These are phyloP conservation scores for Colletotrichum tamarilloi DNA, from an alignment of 2,329 filamentous ascomycete genomes.

Conservation along the genomic window DNA sequence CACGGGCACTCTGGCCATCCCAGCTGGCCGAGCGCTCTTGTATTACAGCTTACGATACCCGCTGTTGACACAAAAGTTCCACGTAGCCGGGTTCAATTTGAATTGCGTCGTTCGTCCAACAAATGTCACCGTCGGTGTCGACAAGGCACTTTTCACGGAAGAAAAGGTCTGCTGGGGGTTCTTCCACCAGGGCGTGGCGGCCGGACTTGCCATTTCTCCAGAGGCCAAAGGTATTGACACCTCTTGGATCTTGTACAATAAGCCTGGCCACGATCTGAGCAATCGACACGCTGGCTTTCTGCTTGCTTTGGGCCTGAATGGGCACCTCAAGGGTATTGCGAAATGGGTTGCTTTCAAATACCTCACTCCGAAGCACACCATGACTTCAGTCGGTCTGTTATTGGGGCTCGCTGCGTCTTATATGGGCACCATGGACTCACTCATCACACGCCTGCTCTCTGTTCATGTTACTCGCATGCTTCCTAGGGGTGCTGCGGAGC, in stretches of 20 bases:
- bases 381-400: constrained; percentile 97
- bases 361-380: constrained; percentile 97
- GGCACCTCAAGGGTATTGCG: constrained; percentile 91
- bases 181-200: constrained; percentile 96
- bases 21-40: constrained; percentile 86
- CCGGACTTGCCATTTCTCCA: constrained; percentile 89
- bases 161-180: constrained; percentile 99
- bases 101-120: constrained; percentile 92
- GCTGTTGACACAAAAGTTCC: constrained; percentile 90
- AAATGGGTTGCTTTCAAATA: constrained; percentile 99
- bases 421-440: constrained; percentile 95
- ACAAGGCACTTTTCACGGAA: constrained; percentile 87
- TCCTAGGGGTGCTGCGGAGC: constrained; percentile 89
- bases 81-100: constrained; percentile 89
- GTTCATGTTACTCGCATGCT: constrained; percentile 97
- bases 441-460: constrained; percentile 91
- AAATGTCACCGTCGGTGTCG: constrained; percentile 92
- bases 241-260: constrained; percentile 99
- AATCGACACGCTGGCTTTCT: constrained; percentile 97
- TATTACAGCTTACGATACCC: constrained; percentile 90
- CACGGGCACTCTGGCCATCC: constrained; percentile 87
- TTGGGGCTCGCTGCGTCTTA: constrained; percentile 93
- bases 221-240: constrained; percentile 95
- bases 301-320: constrained; percentile 90
- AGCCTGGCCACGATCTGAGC: constrained; percentile 84